Evolutionary conservation across 331 rosid species (phyloP), one percentile per base, ranked within the genome.

Genomic region (Spiraea crenata): DNA sequence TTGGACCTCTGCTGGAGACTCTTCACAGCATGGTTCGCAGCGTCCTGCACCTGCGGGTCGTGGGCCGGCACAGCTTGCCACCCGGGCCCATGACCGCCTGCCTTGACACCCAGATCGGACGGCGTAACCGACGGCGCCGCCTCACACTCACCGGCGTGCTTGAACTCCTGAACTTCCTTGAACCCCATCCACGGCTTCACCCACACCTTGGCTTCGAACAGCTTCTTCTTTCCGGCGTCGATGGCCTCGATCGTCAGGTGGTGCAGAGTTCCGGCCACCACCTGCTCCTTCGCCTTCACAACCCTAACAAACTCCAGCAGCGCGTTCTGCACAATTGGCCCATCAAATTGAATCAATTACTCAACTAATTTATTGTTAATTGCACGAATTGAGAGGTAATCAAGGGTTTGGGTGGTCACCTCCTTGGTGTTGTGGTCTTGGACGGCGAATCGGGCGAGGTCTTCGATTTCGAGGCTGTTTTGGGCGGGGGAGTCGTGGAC

Each of bases 1-100:
- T 95, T 95, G 55, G 99, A 95, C 86, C 83, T 87, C 77, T 86
- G 90, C 88, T 95, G 99, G 80, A 95, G 83, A 55, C 92, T 78
- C 82, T 76, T 81, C 44, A 95, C 54, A 59, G 96, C 99, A 79
- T 95, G 96, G 76, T 89, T 71, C 62, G 99, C 98, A 34, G 99
- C 99, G 77, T 95, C 96, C 76, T 88, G 95, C 79, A 95, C 98
- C 69, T 78, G 91, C 44, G 98, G 99, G 57, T 95, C 99, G 39
- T 89, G 85, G 2, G 79, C 52, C 31, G 91, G 96, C 83, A 95
- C 96, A 72, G 86, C 71, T 74, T 82, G 80, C 95, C 88, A 89
- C 73, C 99, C 97, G 16, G 81, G 65, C 20, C 79, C 49, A 70
- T 82, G 97, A 38, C 87, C 96, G 61, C 80, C 98, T 84, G 64